Conservation (phyloP, 345 rosid species). For the Linum trigynum region DNA sequence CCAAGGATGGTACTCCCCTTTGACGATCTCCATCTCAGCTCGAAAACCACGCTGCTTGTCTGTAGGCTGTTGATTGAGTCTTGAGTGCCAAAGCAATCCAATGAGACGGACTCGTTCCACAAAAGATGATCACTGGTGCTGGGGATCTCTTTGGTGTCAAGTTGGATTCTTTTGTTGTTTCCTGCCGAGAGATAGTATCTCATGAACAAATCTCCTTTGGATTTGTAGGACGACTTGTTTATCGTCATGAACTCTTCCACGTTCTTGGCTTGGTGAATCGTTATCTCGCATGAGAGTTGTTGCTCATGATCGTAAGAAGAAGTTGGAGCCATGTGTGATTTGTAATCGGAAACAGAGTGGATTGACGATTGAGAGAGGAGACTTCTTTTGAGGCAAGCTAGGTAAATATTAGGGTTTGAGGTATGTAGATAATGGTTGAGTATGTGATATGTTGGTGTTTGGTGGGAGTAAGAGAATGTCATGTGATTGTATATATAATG, state of each 20-base stretch:
- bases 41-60: constrained; percentile 44
- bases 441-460: no score
- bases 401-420: no score
- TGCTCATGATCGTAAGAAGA: not conserved
- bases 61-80: constrained; percentile 34
- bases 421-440: no score
- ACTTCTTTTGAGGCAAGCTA: no score
- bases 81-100: constrained; percentile 51
- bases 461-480: not conserved
- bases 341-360: no score
- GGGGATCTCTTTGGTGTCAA: constrained; percentile 42
- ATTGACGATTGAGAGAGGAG: no score
- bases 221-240: constrained; percentile 10
- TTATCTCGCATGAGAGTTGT: constrained; percentile 30
- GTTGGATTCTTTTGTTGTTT: constrained; percentile 37
- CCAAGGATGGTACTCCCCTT: constrained; percentile 22
- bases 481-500: not conserved
- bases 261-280: constrained; percentile 61
- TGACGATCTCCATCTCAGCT: constrained; percentile 42
- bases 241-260: constrained; percentile 15
- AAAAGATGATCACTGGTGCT: constrained; percentile 21
- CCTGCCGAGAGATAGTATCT: constrained; percentile 59
- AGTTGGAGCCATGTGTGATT: not conserved
- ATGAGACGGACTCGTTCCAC: constrained; percentile 55
- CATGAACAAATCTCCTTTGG: constrained; percentile 39